Percentiles rank a stretch among this genome's conserved stretches.
phyloP scores from a whole-genome alignment of 2,329 filamentous ascomycete genomes.

The Pestalotiopsis sp. region DNA sequence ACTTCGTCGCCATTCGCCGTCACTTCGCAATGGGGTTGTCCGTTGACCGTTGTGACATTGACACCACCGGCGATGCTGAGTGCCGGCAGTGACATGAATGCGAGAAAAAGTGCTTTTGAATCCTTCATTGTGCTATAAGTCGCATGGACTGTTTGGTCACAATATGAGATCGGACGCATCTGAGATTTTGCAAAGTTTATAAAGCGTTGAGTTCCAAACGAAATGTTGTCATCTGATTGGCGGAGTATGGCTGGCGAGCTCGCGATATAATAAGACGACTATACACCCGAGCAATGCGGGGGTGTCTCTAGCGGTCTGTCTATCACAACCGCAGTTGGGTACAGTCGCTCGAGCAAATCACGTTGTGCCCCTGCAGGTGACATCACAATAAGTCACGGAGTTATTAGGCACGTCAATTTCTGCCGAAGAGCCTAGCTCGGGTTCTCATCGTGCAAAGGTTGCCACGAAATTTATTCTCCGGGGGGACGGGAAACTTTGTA shows the following conservation, averaged over 20 bases:
- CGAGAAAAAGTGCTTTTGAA: background rate
- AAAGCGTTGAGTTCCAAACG: background rate
- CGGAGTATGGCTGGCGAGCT: background rate
- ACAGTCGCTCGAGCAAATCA: background rate
- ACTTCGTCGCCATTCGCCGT: conserved; percentile 17
- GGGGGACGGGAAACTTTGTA: too few species aligned
- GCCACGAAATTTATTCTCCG: too few species aligned
- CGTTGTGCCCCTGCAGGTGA: background rate
- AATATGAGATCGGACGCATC: background rate
- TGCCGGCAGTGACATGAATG: background rate
- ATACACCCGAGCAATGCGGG: background rate
- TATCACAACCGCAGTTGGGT: background rate
- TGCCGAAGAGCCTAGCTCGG: background rate
- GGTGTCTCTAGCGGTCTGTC: background rate
- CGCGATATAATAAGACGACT: background rate
- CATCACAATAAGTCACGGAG: background rate
- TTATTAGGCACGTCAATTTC: background rate
- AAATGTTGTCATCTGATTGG: background rate
- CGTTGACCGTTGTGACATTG: background rate
- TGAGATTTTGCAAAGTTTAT: background rate
- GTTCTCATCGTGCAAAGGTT: too few species aligned
- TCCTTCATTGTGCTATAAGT: background rate
- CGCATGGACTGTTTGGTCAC: background rate
- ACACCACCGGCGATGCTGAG: background rate
- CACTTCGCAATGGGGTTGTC: conserved; percentile 20